Conservation (phyloP, 352 stramenopile genomes). For the Globisporangium lucens region DNA sequence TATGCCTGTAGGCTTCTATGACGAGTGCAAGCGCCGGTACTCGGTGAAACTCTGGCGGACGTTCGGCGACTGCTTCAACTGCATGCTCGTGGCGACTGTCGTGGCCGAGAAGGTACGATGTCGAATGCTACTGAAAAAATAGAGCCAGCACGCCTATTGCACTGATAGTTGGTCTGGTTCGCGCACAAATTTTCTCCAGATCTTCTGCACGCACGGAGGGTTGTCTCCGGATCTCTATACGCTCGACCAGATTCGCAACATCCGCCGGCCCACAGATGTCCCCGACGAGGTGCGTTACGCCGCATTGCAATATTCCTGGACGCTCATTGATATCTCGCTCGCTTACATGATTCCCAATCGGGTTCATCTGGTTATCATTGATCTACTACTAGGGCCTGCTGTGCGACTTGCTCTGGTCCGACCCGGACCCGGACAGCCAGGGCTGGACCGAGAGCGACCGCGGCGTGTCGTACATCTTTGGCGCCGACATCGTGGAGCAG, state of each 20-base stretch:
- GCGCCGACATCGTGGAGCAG: conserved; percentile 95
- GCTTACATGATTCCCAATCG: too few relatives aligned
- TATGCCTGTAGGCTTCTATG: conserved; percentile 89
- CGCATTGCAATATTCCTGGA: not conserved
- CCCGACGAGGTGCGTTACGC: conserved; percentile 47
- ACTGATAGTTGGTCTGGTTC: not conserved
- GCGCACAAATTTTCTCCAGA: conserved; percentile 37
- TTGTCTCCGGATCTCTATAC: conserved; percentile 95
- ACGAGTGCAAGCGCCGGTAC: conserved; percentile 97
- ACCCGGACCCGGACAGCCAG: conserved; percentile 82
- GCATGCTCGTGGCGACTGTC: conserved; percentile 94
- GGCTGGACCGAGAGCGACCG: conserved; percentile 97
- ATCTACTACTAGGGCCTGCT: conserved; percentile 37
- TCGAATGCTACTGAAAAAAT: not conserved
- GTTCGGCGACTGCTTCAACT: conserved; percentile 99
- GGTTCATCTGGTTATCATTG: not conserved
- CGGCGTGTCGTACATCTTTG: conserved; percentile 99
- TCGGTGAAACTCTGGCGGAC: conserved; percentile 92
- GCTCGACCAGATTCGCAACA: conserved; percentile 95
- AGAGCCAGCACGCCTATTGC: not conserved
- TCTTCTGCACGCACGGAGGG: conserved; percentile 97
- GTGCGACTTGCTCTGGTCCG: conserved; percentile 87
- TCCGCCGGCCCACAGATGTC: conserved; percentile 78
- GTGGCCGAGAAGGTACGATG: conserved; percentile 90
- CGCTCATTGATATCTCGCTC: too few relatives aligned